Evolutionary conservation across 78 protist species (phyloP), one percentile per base, ranked within the genome.

Genomic region (Dictyostelium intermedium): DNA sequence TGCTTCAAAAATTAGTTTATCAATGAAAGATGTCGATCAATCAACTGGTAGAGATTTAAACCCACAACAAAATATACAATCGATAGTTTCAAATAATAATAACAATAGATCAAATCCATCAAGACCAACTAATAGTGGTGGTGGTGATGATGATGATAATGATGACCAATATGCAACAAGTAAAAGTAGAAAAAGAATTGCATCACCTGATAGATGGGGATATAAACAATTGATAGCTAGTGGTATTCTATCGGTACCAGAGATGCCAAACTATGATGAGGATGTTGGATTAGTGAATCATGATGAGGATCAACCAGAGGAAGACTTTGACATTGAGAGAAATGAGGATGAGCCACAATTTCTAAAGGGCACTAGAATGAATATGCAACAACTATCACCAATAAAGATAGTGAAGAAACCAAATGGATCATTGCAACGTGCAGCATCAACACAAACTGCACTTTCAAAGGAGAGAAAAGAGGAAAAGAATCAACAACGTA

Each of bases 361-460:
- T 91, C 84, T 99, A 73, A 76, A 70, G 53, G 98, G 98, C 0
- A 94, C 92, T 47, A 77, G 96, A 25, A 47, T 18, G 43, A 69
- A 63, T 84, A 73, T 39, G 84, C 80, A 14, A 77, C 92, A 92
- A 23, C 56, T 97, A 45, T 94, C 98, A 39, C 99, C 99, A 11
- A 95, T 99, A 72, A 98, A 98, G 61, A 93, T 99, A 3, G 97
- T 98, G 14, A 96, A 95, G 79, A 98, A 98, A 85, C 99, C 99
- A 9, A 99, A 98, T 73, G 99, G 99, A 6, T 95, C 99, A 18
- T 66, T 98, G 81, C 98, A 95, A 82, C 91, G 99, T 45, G 99
- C 99, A 7, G 99, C 99, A 34, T 30, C 87, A 87, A 96, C 97
- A 1, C 98, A 96, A 73, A 9, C 80, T 1, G 97, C 93, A 2